Evolutionary conservation across 371 early-diverging fungal species (phyloP).

Genomic region (Vavraia culicis): DNA sequence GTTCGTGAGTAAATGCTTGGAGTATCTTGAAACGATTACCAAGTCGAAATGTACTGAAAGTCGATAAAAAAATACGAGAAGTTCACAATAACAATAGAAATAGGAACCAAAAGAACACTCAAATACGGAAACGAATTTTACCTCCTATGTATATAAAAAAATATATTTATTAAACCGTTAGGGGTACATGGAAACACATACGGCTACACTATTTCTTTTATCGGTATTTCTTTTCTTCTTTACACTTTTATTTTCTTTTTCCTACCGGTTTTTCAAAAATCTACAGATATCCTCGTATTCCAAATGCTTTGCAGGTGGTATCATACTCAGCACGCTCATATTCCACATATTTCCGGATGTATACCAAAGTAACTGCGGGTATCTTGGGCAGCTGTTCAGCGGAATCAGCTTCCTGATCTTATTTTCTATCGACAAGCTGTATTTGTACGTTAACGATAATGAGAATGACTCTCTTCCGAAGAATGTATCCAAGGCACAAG

Average conservation of each 20-base stretch:
- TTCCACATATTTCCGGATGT: slow-evolving; percentile 32
- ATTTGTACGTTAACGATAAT: slow-evolving; percentile 16
- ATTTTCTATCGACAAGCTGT: slow-evolving; percentile 34
- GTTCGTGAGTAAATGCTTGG: too few species aligned
- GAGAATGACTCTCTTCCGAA: slow-evolving; percentile 30
- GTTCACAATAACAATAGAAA: too few species aligned
- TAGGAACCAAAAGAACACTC: too few species aligned
- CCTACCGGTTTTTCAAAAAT: slow-evolving; percentile 12
- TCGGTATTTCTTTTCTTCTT: slow-evolving; percentile 24
- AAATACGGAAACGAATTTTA: too few species aligned
- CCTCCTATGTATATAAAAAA: too few species aligned
- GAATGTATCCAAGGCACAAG: slow-evolving; percentile 31
- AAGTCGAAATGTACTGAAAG: too few species aligned
- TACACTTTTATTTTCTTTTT: slow-evolving; percentile 23
- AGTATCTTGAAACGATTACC: too few species aligned
- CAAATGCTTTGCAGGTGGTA: slow-evolving; percentile 35
- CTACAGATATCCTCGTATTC: slow-evolving; percentile 21
- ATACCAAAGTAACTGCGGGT: slow-evolving; percentile 2
- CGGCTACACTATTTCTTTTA: not conserved
- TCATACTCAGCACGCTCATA: slow-evolving; percentile 32
- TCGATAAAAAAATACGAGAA: too few species aligned
- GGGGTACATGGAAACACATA: too few species aligned
- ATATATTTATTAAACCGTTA: too few species aligned
- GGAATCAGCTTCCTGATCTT: slow-evolving; percentile 28
- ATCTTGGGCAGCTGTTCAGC: slow-evolving; percentile 9